A percentile compares a stretch with the other conserved stretches of the same genome.
phyloP scores from a whole-genome alignment of 768 basidiomycete genomes.

The Galerina sulciceps region DNA sequence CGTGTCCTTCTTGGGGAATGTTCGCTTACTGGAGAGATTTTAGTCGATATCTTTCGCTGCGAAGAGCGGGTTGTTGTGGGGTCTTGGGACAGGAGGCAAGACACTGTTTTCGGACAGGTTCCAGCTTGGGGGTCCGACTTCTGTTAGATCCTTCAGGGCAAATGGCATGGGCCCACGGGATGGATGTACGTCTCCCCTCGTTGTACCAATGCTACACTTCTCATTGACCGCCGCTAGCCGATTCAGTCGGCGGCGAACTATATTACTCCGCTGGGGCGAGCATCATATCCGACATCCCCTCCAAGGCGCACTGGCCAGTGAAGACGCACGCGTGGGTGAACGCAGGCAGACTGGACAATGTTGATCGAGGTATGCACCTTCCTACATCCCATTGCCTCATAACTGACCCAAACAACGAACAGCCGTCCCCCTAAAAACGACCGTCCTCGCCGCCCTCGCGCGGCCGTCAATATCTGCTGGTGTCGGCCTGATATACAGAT shows the following conservation, averaged over 20 bases:
- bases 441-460: slow-evolving; percentile 8
- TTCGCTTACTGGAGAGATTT: background rate
- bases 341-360: slow-evolving; percentile 70
- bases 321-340: slow-evolving; percentile 84
- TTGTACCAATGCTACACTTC: background rate
- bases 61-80: slow-evolving; percentile 71
- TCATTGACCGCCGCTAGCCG: slow-evolving; percentile 51
- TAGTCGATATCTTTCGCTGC: slow-evolving; percentile 80
- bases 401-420: background rate
- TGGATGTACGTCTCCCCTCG: slow-evolving; percentile 49
- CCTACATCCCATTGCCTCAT: background rate
- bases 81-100: slow-evolving; percentile 44
- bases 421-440: slow-evolving; percentile 32
- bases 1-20: background rate
- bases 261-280: slow-evolving; percentile 81
- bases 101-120: slow-evolving; percentile 83
- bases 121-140: slow-evolving; percentile 91
- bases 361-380: slow-evolving; percentile 57
- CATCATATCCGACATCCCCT: slow-evolving; percentile 74
- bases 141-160: slow-evolving; percentile 74
- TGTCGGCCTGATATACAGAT: slow-evolving; percentile 80
- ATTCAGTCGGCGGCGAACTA: slow-evolving; percentile 83
- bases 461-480: slow-evolving; percentile 79
- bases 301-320: slow-evolving; percentile 81
- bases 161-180: slow-evolving; percentile 83